Evolutionary conservation across 2,329 filamentous ascomycete species (phyloP), one percentile per base, ranked within the genome.

Genomic region (Ophiostoma quercus): DNA sequence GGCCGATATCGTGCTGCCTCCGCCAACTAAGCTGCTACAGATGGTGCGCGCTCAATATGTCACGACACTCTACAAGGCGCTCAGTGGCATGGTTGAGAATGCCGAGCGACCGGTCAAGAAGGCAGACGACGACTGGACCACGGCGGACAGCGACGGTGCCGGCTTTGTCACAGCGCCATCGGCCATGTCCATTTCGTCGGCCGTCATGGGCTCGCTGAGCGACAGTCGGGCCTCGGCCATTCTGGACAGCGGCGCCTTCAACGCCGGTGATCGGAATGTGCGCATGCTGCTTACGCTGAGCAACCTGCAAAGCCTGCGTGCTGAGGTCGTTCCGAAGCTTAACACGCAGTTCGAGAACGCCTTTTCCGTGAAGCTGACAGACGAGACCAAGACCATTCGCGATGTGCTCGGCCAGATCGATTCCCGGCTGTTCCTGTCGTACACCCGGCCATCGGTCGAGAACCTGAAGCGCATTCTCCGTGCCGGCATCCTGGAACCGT

Each of bases 61-160:
- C 19, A 93, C 90, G 7, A 97, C 94, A 71, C 82, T 99, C 62
- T 98, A 98, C 80, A 96, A 96, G 78, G 92, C 92, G 7, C 81
- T 99, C 51, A 96, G 92, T 75, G 95, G 94, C 29, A 94, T 99
- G 88, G 93, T 99, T 0, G 95, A 98, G 79, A 98, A 97, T 78
- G 94, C 95, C 2, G 93, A 98, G 79, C 88, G 88, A 70, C 85
- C 89, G 2, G 79, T 88, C 16, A 87, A 88, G 74, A 88, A 87
- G 74, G 81, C 86, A 0, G 88, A 90, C 65, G 85, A 88, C 71
- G 85, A 87, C 70, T 88, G 86, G 86, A 84, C 82, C 0, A 81
- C 82, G 2, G 82, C 84, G 19, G 72, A 71, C 43, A 68, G 67
- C 54, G 69, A 69, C 34, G 69, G 39, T 16, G 83, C 85, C 16